Base-by-base conservation (phyloP, 2,329 filamentous ascomycete genomes). In the Hymenoscyphus scutula region DNA sequence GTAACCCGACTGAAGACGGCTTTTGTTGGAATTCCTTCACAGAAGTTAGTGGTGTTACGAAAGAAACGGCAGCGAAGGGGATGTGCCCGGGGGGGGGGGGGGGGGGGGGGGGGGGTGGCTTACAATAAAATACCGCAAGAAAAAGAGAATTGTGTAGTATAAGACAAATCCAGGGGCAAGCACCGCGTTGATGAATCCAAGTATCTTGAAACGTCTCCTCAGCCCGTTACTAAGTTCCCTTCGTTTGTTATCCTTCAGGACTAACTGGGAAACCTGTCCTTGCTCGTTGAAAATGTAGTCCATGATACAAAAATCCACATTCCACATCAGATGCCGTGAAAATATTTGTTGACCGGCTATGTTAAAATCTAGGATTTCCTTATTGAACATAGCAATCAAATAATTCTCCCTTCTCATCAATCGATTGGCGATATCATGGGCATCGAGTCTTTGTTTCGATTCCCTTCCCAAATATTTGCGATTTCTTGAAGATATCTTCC, bases 391-490 rank as follows among this genome's bases (percentile, higher is more conserved):
- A 4, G 95, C 95, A 71, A 99, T 97, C 66, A 97, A 84, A 71
- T 97, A 99, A 72, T 99, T 99, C 66, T 97, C 94, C 72, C 91
- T 90, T 63, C 95, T 89, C 95, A 99, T 98, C 54, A 99, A 78
- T 34, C 95, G 87, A 73, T 98, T 99, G 6, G 95, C 95, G 74
- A 99, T 98, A 72, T 97, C 95, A 71, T 97, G 92, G 11, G 95
- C 95, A 76, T 97, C 95, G 69, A 99, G 88, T 65, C 94, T 85
- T 77, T 98, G 92, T 75, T 97, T 96, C 25, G 92, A 96, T 73
- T 96, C 92, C 63, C 88, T 92, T 54, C 90, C 90, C 27, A 66
- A 82, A 63, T 84, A 85, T 66, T 81, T 84, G 64, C 84, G 82
- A 67, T 84, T 83, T 64, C 80, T 78, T 11, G 84, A 78, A n/a